Conservation (phyloP, 2,329 filamentous ascomycete genomes). For the Nemania diffusa region DNA sequence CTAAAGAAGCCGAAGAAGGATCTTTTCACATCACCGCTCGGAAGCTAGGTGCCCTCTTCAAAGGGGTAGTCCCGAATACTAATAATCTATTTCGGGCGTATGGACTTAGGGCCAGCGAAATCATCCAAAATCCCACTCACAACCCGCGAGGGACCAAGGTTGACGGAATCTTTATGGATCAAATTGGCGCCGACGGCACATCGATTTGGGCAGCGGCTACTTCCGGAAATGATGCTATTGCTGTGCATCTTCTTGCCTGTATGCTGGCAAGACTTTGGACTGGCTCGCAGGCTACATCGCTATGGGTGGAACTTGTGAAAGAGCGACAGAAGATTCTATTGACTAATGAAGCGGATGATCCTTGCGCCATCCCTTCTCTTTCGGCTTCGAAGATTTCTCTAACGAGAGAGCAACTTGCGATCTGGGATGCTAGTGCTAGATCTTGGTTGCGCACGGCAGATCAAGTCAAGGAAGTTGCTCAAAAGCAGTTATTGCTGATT, state of each 20-base stretch:
- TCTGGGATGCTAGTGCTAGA: slow-evolving; percentile 53
- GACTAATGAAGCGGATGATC: neutral
- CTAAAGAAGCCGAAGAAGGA: neutral
- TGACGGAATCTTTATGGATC: slow-evolving; percentile 18
- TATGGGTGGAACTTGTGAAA: slow-evolving; percentile 40
- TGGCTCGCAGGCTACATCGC: slow-evolving; percentile 30
- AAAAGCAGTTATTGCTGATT: neutral
- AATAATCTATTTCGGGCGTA: slow-evolving; percentile 34
- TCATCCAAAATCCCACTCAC: slow-evolving; percentile 16
- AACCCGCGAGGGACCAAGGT: slow-evolving; percentile 15
- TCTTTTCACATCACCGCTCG: neutral
- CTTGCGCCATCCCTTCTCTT: neutral
- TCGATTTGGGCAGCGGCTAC: slow-evolving; percentile 37
- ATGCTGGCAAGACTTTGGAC: slow-evolving; percentile 37
- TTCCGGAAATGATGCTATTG: slow-evolving; percentile 31
- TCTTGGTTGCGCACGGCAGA: slow-evolving; percentile 52
- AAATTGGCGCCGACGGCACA: slow-evolving; percentile 34
- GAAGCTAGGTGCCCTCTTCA: slow-evolving; percentile 27
- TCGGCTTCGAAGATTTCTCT: neutral
- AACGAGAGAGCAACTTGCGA: slow-evolving; percentile 5
- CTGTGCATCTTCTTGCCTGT: slow-evolving; percentile 35
- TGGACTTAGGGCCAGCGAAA: slow-evolving; percentile 31
- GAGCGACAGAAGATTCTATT: slow-evolving; percentile 5
- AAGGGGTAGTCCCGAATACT: slow-evolving; percentile 19
- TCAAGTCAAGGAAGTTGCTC: slow-evolving; percentile 42